Evolutionary conservation across 805 yeast genomes (phyloP), one percentile per base, ranked within the genome.

Genomic region (Lipomyces sp.): DNA sequence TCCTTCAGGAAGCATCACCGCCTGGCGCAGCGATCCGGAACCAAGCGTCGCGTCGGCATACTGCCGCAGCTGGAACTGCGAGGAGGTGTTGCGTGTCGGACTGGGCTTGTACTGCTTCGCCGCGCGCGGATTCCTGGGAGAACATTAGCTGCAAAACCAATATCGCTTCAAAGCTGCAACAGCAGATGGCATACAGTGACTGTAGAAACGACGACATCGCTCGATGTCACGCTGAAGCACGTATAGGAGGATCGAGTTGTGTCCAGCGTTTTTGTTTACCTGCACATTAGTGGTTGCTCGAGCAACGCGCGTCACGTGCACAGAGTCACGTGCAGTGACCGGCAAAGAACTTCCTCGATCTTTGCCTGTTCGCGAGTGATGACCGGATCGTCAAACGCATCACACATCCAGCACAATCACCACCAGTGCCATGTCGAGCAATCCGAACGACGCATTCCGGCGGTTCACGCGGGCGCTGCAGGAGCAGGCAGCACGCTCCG

Each of bases 1-100:
- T 54, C 93, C 98, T 60, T 79, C 85, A 16, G 98, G 98, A 26
- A 93, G 73, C 64, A 85, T 85, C 21, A 91, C 98, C 0, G 98
- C 98, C 68, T 88, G 95, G 23, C 86, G 85, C 57, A 93, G 74
- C 29, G 91, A 83, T 32, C 91, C 95, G 0, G 96, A 84, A 0
- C 98, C 98, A 44, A 93, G 74, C 0, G 98, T 91, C 39, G 95
- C 89, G 66, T 91, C 98, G 0, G 96, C 98, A 63, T 89, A 88
- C 63, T 76, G 82, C 53, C 95, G 79, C 50, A 93, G 69, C 34
- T 63, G 68, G 46, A 63, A 66, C n/a, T 67, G 62, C 31, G 68
- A 68, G n/a, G n/a, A n/a, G n/a, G n/a, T n/a, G n/a, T n/a, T n/a
- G n/a, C 23, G 61, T 59, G 10, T 63, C 65, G 6, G 63, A 59